Percentiles rank a stretch among this genome's conserved stretches.
Evolutionary conservation across 1,284 basidiomycete species (phyloP).

Genomic region (Malassezia psittaci): DNA sequence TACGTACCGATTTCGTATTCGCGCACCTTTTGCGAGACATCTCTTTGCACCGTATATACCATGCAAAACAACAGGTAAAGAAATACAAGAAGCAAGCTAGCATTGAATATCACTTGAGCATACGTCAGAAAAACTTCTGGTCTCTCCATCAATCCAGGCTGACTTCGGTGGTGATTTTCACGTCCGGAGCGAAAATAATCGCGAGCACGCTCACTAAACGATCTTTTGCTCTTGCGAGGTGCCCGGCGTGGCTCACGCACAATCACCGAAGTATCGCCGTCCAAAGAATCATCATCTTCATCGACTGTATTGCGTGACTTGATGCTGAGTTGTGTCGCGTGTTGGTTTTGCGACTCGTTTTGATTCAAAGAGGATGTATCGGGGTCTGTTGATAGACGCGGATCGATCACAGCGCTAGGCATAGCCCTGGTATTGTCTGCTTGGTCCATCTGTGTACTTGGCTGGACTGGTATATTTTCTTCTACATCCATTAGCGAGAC

Average conservation of each 20-base stretch:
- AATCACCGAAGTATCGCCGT: background rate
- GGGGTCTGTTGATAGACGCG: too few relatives aligned
- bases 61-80: slow-evolving; percentile 75
- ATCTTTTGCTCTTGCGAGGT: background rate
- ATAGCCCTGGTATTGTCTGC: background rate
- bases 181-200: slow-evolving; percentile 5
- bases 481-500: slow-evolving; percentile 18
- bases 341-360: too few relatives aligned
- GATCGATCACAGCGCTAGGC: too few relatives aligned
- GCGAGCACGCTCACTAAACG: background rate
- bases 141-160: slow-evolving; percentile 21
- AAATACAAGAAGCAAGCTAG: slow-evolving; percentile 71
- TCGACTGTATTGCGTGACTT: too few relatives aligned
- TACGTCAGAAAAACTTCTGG: slow-evolving; percentile 33
- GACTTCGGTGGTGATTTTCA: background rate
- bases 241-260: background rate
- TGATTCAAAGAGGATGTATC: too few relatives aligned
- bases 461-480: slow-evolving; percentile 25
- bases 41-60: slow-evolving; percentile 75
- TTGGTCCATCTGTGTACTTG: background rate
- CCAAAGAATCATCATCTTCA: background rate
- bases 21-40: slow-evolving; percentile 76
- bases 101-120: slow-evolving; percentile 85
- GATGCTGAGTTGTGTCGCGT: too few relatives aligned
- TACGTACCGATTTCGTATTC: slow-evolving; percentile 74